Percentiles rank a stretch among this genome's conserved stretches.
Conservation (phyloP, 2,329 filamentous ascomycete species). For the Fusarium subglutinans region DNA sequence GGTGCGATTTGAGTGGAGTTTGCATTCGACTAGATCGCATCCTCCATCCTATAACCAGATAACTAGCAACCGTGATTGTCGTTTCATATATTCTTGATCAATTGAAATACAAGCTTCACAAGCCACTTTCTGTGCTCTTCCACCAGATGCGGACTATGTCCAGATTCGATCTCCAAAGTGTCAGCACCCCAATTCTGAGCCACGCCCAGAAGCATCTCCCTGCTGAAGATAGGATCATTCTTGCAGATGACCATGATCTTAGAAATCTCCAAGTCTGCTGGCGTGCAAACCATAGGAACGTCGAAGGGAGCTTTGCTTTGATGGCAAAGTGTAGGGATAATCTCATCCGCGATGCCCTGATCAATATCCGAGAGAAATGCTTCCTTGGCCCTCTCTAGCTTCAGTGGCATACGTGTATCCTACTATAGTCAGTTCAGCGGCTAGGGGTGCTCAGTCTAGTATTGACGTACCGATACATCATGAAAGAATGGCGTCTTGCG, state of each 20-base stretch:
- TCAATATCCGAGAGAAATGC: constrained; percentile 29
- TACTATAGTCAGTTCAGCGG: not conserved
- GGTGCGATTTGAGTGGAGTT: not conserved
- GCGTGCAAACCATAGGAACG: constrained; percentile 1
- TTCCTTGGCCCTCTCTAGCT: not conserved
- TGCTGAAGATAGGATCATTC: constrained; percentile 5
- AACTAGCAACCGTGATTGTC: rapidly evolving
- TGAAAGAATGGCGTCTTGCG: constrained; percentile 11
- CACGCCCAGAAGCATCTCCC: not conserved
- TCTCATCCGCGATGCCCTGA: not conserved
- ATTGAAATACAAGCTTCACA: not conserved
- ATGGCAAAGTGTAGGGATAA: constrained; percentile 1
- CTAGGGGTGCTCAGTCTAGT: rapidly evolving
- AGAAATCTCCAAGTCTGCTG: not conserved
- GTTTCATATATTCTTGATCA: not conserved
- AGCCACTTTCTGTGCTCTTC: constrained; percentile 12
- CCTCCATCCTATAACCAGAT: not conserved
- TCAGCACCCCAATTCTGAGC: constrained; percentile 17
- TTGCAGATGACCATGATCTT: constrained; percentile 15
- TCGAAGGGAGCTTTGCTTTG: constrained; percentile 23
- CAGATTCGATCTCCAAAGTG: constrained; percentile 19
- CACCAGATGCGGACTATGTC: constrained; percentile 29
- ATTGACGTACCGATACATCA: not conserved
- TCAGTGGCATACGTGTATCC: constrained; percentile 14
- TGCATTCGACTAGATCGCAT: not conserved